Evolutionary conservation across 2,329 filamentous ascomycete genomes (phyloP), one percentile per base, ranked within the genome.

Genomic region (Colletotrichum sidae): DNA sequence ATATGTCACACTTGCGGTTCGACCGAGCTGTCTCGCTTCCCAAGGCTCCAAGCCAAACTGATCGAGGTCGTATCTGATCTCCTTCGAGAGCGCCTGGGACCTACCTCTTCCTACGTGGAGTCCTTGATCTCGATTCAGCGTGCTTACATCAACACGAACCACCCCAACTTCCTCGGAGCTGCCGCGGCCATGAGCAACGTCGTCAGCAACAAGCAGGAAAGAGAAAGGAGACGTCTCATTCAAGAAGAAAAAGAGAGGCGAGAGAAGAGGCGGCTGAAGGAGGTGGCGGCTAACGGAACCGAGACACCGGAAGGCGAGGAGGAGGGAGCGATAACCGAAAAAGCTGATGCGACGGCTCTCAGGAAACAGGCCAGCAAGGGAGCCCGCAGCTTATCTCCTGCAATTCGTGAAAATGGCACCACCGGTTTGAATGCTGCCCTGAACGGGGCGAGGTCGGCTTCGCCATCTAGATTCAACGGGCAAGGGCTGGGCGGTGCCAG

Each of bases 141-240:
- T 70, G 96, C 96, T 17, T 99, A 99, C 79, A 98, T 99, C 81
- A 99, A 99, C 82, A 99, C 96, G 46, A 99, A 99, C 75, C 96
- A 99, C 76, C 96, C 96, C 53, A 99, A 99, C 79, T 99, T 99
- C 82, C 88, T 98, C 13, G 96, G 96, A 49, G 96, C 96, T 13
- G 95, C 96, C 25, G 95, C 94, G 41, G 96, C 96, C 68, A 99
- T 99, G 96, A 95, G 93, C 70, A 94, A 96, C 52, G 95, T 99
- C 51, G 96, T 99, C 67, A 92, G 89, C 74, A 95, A 92, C 75
- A 97, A 96, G 80, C 94, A 98, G 76, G 96, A 99, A 70, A 91
- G 94, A 71, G 95, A 99, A 79, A 91, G 93, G 78, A 94, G 93
- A 77, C 87, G 85, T 44, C 79, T 92, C 46, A 83, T 93, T 15